These are phyloP conservation scores for Rhodotorula mucilaginosa DNA, from an alignment of 1,284 basidiomycete genomes.

Conservation along the genomic window DNA sequence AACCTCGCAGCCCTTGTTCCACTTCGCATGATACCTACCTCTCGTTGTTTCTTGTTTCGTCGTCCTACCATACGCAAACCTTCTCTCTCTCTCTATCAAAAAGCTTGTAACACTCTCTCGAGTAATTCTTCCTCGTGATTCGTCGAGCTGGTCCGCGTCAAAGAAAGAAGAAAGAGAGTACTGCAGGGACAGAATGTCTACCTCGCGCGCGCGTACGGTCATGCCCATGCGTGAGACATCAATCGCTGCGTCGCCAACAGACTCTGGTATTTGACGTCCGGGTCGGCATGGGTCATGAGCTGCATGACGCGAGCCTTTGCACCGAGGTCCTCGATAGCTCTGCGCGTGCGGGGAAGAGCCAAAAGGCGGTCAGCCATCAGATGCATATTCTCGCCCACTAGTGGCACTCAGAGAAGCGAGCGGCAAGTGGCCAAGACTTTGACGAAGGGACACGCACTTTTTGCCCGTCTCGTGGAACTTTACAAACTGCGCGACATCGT, in stretches of 20 bases:
- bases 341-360: constrained; percentile 46
- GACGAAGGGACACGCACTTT: constrained; percentile 60
- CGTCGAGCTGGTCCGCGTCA: too few relatives aligned
- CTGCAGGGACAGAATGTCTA: not conserved
- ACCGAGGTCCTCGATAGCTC: constrained; percentile 74
- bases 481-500: constrained; percentile 91
- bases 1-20: too few relatives aligned
- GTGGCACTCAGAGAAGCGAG: not conserved
- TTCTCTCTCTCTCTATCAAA: too few relatives aligned
- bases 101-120: too few relatives aligned
- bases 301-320: constrained; percentile 92
- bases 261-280: constrained; percentile 88
- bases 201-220: not conserved
- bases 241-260: constrained; percentile 65
- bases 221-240: constrained; percentile 44
- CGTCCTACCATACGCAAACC: too few relatives aligned
- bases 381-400: not conserved
- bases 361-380: not conserved
- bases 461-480: constrained; percentile 85
- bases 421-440: too few relatives aligned
- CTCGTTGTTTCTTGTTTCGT: too few relatives aligned
- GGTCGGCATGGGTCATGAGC: constrained; percentile 81
- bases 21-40: not conserved
- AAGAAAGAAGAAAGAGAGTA: not conserved
- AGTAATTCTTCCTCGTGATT: too few relatives aligned